phyloP scores from a whole-genome alignment of 2,329 filamentous ascomycete genomes.

The Pseudonectria buxi region DNA sequence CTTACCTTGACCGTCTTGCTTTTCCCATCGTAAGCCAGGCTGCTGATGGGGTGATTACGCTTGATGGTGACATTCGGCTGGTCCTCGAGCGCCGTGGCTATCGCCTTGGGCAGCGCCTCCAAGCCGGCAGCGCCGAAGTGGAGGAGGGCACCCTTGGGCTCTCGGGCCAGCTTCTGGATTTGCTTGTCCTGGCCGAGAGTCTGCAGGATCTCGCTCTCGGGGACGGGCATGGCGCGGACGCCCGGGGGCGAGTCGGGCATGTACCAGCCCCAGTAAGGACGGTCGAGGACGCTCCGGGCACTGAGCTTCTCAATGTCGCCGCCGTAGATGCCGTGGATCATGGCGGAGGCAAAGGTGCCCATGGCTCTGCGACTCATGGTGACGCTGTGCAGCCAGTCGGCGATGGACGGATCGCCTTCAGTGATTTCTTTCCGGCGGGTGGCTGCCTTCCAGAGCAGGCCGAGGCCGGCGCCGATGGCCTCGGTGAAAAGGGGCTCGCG shows the following conservation, averaged over 20 bases:
- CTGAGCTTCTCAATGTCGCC: constrained; percentile 81
- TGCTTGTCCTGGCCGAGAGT: constrained; percentile 22
- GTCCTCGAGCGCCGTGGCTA: constrained; percentile 43
- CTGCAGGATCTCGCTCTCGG: constrained; percentile 24
- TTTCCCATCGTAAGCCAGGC: constrained; percentile 34
- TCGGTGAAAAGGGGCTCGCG: constrained; percentile 28
- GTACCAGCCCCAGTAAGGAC: constrained; percentile 26
- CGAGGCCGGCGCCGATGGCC: constrained; percentile 21
- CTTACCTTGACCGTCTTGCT: constrained; percentile 37
- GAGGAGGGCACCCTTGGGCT: constrained; percentile 25
- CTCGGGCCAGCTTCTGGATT: constrained; percentile 25
- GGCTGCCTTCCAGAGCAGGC: constrained; percentile 17
- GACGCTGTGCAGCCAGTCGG: constrained; percentile 29
- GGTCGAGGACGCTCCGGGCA: constrained; percentile 49
- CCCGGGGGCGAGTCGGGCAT: constrained; percentile 26
- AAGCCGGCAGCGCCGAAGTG: constrained; percentile 51
- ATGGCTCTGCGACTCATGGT: constrained; percentile 36
- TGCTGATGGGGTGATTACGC: constrained; percentile 39
- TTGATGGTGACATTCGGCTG: constrained; percentile 56
- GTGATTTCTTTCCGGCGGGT: constrained; percentile 14
- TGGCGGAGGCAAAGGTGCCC: constrained; percentile 68
- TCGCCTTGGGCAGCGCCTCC: constrained; percentile 47
- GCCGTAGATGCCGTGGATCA: constrained; percentile 84
- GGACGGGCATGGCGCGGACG: constrained; percentile 33
- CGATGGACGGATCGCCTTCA: constrained; percentile 27